A percentile compares a stretch with the other conserved stretches of the same genome.
Conservation (phyloP, 768 basidiomycete species). For the Serpula lacrymans region DNA sequence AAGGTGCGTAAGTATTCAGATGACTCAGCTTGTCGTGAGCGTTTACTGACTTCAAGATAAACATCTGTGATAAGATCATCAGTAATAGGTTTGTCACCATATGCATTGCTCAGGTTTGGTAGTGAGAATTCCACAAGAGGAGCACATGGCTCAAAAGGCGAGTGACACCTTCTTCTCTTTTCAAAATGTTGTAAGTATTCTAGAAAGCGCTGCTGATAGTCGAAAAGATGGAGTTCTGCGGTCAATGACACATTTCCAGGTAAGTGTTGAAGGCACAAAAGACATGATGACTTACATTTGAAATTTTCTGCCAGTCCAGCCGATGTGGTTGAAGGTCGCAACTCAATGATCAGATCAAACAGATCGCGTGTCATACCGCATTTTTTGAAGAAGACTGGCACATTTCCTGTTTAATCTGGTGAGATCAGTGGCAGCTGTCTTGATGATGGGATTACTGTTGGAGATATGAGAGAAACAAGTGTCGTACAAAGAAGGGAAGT, state of each 20-base stretch:
- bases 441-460: too few species aligned
- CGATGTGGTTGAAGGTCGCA: constrained; percentile 15
- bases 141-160: too few species aligned
- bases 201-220: constrained; percentile 11
- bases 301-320: constrained; percentile 18
- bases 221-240: constrained; percentile 21
- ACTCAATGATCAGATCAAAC: constrained; percentile 20
- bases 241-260: not conserved
- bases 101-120: not conserved
- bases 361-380: constrained; percentile 19
- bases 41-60: constrained; percentile 11
- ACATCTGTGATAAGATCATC: constrained; percentile 19
- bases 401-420: constrained; percentile 6
- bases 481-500: too few species aligned
- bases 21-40: not conserved
- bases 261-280: too few species aligned
- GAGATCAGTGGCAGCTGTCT: too few species aligned
- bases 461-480: too few species aligned
- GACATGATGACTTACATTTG: constrained; percentile 11
- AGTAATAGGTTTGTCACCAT: constrained; percentile 9
- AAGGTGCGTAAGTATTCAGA: too few species aligned
- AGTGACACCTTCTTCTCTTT: not conserved
- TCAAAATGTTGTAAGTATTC: constrained; percentile 14
- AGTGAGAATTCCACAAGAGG: not conserved
- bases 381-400: constrained; percentile 18